Base-by-base conservation (phyloP, 164 flowering plant genomes). In the Vitis cinerea region DNA sequence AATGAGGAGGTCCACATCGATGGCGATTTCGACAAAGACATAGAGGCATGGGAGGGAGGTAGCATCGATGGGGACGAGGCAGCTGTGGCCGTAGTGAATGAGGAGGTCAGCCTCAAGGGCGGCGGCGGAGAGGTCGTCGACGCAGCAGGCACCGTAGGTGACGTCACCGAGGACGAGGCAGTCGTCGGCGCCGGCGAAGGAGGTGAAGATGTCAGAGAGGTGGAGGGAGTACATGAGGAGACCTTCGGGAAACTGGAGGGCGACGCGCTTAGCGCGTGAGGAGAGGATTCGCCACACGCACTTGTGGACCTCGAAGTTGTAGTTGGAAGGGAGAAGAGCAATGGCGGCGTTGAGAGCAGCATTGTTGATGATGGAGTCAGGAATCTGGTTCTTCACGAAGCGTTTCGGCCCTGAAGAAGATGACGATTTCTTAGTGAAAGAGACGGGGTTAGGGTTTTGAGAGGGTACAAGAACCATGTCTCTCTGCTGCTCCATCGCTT, bases 171-270 rank as follows among this genome's bases (percentile, higher is more conserved):
- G 93, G 64, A 95, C 67, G 74, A 89, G 87, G 80, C 92, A 87
- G 61, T 88, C 87, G 9, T 82, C 77, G 64, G 80, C 86, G 57
- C 50, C 72, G 47, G 88, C 87, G 77, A 88, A 91, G 71, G 89
- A 59, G 65, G 85, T 75, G 80, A 95, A 79, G 80, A 95, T 89
- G 76, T 95, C 99, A 61, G 93, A 82, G 80, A 95, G 86, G 71
- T 82, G 69, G 64, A 87, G 88, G 9, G 99, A 83, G 80, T 85
- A 95, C 94, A 95, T 87, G 77, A 95, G 91, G 56, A 95, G 91
- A 68, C 99, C 99, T 68, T 95, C 99, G 3, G 99, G 98, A 71
- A 95, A 85, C 82, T 95, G 99, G 71, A 93, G 90, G 16, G 99
- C 99, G 19, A 95, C 86, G 58, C 94, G 88, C 72, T 79, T 85